phyloP scores from a whole-genome alignment of 208 protist species.

The Acanthamoeba royreba region DNA sequence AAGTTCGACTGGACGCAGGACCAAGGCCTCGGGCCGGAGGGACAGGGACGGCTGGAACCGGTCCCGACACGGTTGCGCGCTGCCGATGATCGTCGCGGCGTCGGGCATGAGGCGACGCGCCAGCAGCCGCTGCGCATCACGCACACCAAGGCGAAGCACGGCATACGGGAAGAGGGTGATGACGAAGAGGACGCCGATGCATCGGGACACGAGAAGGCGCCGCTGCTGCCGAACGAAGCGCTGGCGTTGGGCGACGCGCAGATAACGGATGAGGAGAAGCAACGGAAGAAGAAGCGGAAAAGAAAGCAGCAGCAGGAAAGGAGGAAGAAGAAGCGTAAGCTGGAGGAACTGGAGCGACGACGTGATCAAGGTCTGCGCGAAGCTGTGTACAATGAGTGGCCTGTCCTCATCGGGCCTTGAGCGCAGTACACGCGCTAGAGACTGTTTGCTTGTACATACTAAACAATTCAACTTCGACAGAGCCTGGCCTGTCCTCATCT shows the following conservation, averaged over 20 bases:
- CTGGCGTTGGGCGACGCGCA: not conserved
- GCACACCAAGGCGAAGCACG: not conserved
- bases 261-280: not conserved
- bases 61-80: not conserved
- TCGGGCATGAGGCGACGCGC: not conserved
- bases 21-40: not conserved
- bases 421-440: no score
- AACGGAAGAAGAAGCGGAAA: not conserved
- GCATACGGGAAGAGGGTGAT: not conserved
- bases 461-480: not conserved
- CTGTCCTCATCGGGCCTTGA: not conserved
- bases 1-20: not conserved
- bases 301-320: not conserved
- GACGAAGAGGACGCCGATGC: not conserved
- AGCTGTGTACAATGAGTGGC: not conserved
- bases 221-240: not conserved
- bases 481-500: no score
- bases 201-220: not conserved
- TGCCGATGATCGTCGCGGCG: not conserved
- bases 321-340: not conserved
- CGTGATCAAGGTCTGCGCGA: not conserved
- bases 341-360: not conserved
- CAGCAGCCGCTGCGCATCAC: not conserved
- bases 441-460: no score
- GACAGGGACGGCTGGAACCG: not conserved